phyloP scores from a whole-genome alignment of 2,329 filamentous ascomycete species.

The Sporothrix luriei region DNA sequence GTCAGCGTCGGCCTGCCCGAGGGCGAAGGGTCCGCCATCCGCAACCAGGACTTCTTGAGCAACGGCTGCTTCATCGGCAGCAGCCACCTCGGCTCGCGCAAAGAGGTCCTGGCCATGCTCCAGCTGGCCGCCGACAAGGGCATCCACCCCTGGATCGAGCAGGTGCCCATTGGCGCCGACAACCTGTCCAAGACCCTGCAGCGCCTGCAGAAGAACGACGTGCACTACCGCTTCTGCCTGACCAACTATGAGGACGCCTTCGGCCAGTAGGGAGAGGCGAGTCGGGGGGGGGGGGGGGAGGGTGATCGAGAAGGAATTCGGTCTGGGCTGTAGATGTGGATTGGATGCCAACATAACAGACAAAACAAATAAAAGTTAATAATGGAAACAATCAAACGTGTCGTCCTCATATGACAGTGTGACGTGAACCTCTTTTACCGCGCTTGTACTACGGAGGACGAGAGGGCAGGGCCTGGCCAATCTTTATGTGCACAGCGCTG shows the following conservation, averaged over 20 bases:
- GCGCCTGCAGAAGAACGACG: slow-evolving; percentile 69
- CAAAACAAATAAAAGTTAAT: slow-evolving; percentile 9
- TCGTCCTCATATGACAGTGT: background rate
- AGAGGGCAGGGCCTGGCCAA: background rate
- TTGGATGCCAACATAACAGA: background rate
- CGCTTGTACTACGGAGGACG: too few relatives aligned
- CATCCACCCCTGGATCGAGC: slow-evolving; percentile 70
- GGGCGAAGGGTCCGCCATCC: slow-evolving; percentile 69
- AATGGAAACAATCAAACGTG: background rate
- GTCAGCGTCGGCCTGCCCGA: slow-evolving; percentile 79
- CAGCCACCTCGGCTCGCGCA: slow-evolving; percentile 70
- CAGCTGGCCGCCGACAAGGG: slow-evolving; percentile 70
- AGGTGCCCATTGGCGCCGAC: slow-evolving; percentile 71
- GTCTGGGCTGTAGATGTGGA: background rate
- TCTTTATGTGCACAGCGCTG: slow-evolving; percentile 14
- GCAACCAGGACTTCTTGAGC: slow-evolving; percentile 71
- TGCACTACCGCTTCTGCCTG: slow-evolving; percentile 76
- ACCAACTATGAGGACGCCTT: slow-evolving; percentile 71
- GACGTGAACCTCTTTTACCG: background rate
- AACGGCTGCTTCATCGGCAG: slow-evolving; percentile 75
- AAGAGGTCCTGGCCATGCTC: slow-evolving; percentile 72
- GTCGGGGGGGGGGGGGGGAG: background rate
- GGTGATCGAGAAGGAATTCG: background rate
- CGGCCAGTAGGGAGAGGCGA: slow-evolving; percentile 47
- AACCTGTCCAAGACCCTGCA: slow-evolving; percentile 70